A percentile compares a stretch with the other conserved stretches of the same genome.
These are phyloP conservation scores for Penicillium taxi DNA, from an alignment of 495 filamentous ascomycete genomes.

Conservation along the genomic window DNA sequence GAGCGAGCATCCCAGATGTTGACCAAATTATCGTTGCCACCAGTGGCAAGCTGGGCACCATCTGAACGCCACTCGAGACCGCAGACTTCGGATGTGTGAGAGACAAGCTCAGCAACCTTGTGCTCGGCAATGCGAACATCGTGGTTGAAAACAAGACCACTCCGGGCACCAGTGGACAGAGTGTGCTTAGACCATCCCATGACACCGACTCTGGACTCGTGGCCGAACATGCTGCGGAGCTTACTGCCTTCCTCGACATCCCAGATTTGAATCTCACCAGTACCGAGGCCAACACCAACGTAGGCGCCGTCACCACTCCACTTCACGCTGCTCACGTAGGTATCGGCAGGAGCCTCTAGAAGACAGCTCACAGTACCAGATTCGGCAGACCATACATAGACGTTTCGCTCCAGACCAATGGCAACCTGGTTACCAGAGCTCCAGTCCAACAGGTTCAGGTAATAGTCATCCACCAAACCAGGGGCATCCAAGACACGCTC, in stretches of 20 bases:
- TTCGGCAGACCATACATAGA: conserved; percentile 99
- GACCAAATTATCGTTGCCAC: conserved; percentile 97
- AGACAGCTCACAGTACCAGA: conserved; percentile 79
- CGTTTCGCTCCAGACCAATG: conserved; percentile 91
- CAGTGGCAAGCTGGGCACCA: conserved; percentile 90
- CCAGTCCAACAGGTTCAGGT: conserved; percentile 97
- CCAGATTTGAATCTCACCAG: conserved; percentile 98
- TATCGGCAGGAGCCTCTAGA: conserved; percentile 77
- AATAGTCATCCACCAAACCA: conserved; percentile 95
- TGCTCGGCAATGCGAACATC: conserved; percentile 96
- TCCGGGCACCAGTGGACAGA: conserved; percentile 87
- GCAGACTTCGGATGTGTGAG: conserved; percentile 95
- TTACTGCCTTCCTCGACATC: conserved; percentile 92
- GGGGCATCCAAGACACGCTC: conserved; percentile 97
- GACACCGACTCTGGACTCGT: conserved; percentile 91
- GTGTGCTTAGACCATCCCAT: conserved; percentile 99
- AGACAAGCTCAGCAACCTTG: conserved; percentile 94
- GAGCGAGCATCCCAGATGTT: conserved; percentile 98
- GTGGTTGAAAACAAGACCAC: conserved; percentile 96
- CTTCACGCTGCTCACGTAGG: conserved; percentile 95
- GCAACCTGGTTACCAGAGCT: conserved; percentile 95
- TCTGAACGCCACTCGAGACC: conserved; percentile 96
- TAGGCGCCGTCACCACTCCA: conserved; percentile 98
- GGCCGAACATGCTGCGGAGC: conserved; percentile 95
- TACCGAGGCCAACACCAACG: conserved; percentile 88